A percentile compares a stretch with the other conserved stretches of the same genome.
These are phyloP conservation scores for Periconia sp. DNA, from an alignment of 2,329 filamentous ascomycete genomes.

Conservation along the genomic window DNA sequence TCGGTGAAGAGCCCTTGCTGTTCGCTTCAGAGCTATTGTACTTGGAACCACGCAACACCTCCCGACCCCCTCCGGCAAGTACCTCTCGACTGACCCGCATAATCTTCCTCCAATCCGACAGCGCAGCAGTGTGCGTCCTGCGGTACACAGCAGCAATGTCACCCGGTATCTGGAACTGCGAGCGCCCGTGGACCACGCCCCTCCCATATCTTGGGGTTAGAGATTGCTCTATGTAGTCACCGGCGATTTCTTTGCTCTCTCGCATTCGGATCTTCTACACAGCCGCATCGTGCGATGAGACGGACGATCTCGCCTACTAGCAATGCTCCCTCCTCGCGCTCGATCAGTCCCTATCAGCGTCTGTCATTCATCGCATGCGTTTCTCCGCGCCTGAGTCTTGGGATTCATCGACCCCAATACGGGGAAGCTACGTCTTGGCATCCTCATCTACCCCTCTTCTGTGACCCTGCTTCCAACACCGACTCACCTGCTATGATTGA, in stretches of 20 bases:
- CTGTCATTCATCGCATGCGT: not conserved
- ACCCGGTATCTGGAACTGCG: conserved; percentile 24
- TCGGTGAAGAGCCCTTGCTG: conserved; percentile 17
- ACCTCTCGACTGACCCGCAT: conserved; percentile 6
- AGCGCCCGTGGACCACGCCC: not conserved
- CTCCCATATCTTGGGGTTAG: conserved; percentile 4
- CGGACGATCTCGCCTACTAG: not conserved
- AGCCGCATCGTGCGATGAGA: too few relatives aligned
- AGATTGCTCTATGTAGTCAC: too few relatives aligned
- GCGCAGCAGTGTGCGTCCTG: conserved; percentile 6
- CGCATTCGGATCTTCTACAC: not conserved
- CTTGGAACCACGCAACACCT: conserved; percentile 6
- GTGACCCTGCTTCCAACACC: not conserved
- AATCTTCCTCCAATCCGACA: conserved; percentile 12
- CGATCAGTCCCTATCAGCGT: not conserved
- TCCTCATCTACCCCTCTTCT: not conserved
- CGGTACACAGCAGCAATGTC: conserved; percentile 16
- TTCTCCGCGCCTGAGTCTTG: not conserved
- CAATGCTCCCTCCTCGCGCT: not conserved
- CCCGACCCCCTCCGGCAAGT: conserved; percentile 3
- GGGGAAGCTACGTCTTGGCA: conserved; percentile 2
- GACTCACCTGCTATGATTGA: not conserved
- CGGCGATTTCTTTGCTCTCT: not conserved
- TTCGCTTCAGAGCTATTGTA: conserved; percentile 3
- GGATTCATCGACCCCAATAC: not conserved